These are phyloP conservation scores for Lasiosphaeriaceae sp. DNA, from an alignment of 495 filamentous ascomycete species.

Conservation along the genomic window DNA sequence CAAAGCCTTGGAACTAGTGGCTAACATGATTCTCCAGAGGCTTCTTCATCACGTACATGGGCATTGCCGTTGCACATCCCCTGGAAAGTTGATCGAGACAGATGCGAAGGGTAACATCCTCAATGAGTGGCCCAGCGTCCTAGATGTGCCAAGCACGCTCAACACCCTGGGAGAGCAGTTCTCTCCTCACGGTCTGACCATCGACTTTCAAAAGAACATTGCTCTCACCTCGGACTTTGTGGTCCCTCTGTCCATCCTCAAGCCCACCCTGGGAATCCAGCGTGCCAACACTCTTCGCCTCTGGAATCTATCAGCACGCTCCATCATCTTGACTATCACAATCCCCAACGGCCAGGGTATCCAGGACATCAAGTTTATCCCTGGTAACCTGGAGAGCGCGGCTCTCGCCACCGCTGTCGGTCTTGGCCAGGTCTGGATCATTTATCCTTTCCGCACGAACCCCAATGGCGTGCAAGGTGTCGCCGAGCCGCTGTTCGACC, in stretches of 20 bases:
- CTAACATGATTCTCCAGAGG: conserved; percentile 29
- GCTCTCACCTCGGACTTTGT: conserved; percentile 62
- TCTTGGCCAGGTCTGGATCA: conserved; percentile 61
- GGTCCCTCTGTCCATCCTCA: conserved; percentile 55
- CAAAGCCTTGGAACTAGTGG: not conserved
- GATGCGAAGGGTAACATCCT: conserved; percentile 59
- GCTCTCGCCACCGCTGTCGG: conserved; percentile 60
- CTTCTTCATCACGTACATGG: conserved; percentile 57
- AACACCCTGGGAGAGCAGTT: conserved; percentile 59
- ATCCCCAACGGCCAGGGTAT: conserved; percentile 59
- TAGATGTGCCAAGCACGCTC: conserved; percentile 41
- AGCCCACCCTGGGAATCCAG: conserved; percentile 51
- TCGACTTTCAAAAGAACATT: conserved; percentile 55
- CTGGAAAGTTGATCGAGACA: conserved; percentile 57
- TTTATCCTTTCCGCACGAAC: conserved; percentile 57
- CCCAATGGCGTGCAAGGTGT: conserved; percentile 52
- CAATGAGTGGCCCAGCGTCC: conserved; percentile 51
- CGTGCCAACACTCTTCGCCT: conserved; percentile 55
- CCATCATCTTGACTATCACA: conserved; percentile 58
- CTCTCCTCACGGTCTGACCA: conserved; percentile 55
- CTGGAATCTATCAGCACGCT: conserved; percentile 50
- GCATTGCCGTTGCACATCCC: conserved; percentile 50
- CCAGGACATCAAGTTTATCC: conserved; percentile 65
- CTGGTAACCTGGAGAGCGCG: conserved; percentile 54
- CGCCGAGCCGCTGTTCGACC: conserved; percentile 55